A percentile compares a stretch with the other conserved stretches of the same genome.
Evolutionary conservation across 2,329 filamentous ascomycete species (phyloP).

Genomic region (Fonsecaea pedrosoi): DNA sequence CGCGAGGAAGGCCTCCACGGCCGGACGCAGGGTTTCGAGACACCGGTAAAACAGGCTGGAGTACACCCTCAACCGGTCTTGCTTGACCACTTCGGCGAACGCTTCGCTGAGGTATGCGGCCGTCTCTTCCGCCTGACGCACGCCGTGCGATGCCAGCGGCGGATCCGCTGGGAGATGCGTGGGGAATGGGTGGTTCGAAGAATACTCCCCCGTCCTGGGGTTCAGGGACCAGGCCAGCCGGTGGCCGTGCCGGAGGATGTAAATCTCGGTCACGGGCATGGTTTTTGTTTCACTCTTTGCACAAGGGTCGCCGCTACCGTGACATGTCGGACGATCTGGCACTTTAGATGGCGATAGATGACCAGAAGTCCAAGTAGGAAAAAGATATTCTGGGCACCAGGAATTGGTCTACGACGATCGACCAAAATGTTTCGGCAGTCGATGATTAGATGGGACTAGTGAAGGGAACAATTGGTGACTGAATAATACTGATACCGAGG

Average conservation of each 20-base stretch:
- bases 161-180: conserved; percentile 90
- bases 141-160: conserved; percentile 83
- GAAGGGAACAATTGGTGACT: background rate
- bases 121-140: conserved; percentile 80
- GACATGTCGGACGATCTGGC: background rate
- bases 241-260: conserved; percentile 57
- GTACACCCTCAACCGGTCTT: conserved; percentile 65
- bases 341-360: background rate
- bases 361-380: background rate
- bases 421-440: background rate
- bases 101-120: conserved; percentile 65
- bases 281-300: background rate
- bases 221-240: conserved; percentile 90
- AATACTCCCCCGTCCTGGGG: conserved; percentile 78
- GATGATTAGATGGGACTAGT: conserved; percentile 2
- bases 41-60: conserved; percentile 87
- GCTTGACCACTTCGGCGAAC: conserved; percentile 71
- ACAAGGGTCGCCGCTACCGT: background rate
- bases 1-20: conserved; percentile 52
- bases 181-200: conserved; percentile 74
- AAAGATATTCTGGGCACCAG: background rate
- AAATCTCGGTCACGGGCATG: conserved; percentile 41
- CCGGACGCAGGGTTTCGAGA: conserved; percentile 80
- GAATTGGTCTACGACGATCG: background rate
- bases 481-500: background rate